Evolutionary conservation across 495 filamentous ascomycete genomes (phyloP).

Genomic region (Podospora pseudopauciseta): DNA sequence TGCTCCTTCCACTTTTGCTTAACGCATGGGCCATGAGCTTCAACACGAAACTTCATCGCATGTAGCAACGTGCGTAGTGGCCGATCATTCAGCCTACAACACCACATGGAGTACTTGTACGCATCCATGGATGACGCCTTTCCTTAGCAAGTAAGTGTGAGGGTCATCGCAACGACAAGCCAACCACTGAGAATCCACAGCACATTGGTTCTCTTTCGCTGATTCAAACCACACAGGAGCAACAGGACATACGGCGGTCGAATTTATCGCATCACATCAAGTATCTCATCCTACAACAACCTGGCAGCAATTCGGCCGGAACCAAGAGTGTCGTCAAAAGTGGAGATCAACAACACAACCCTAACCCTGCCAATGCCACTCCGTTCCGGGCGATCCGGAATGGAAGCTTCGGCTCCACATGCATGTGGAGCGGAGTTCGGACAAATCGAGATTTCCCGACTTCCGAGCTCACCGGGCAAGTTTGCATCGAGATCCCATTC

Average conservation of each 20-base stretch:
- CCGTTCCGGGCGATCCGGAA: background rate
- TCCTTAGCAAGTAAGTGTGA: background rate
- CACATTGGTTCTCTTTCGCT: no score
- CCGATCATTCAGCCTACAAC: background rate
- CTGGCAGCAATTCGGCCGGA: background rate
- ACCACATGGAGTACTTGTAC: no score
- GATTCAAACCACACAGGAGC: no score
- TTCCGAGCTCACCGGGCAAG: background rate
- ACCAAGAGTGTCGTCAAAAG: background rate
- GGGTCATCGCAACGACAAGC: no score
- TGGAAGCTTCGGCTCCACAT: background rate
- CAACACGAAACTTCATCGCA: background rate
- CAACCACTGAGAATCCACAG: no score
- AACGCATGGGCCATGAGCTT: background rate
- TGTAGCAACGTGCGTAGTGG: background rate
- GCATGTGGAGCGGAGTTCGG: background rate
- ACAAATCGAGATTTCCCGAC: background rate
- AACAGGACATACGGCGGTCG: no score
- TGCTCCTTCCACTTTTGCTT: background rate
- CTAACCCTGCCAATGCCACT: background rate
- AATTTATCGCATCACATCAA: background rate
- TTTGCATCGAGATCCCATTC: slow-evolving; percentile 1
- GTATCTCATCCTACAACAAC: background rate
- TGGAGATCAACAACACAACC: background rate
- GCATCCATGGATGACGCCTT: no score